Percentiles rank a stretch among this genome's conserved stretches.
These are phyloP conservation scores for Lathyrus oleraceus DNA, from an alignment of 306 rosid genomes.

Conservation along the genomic window DNA sequence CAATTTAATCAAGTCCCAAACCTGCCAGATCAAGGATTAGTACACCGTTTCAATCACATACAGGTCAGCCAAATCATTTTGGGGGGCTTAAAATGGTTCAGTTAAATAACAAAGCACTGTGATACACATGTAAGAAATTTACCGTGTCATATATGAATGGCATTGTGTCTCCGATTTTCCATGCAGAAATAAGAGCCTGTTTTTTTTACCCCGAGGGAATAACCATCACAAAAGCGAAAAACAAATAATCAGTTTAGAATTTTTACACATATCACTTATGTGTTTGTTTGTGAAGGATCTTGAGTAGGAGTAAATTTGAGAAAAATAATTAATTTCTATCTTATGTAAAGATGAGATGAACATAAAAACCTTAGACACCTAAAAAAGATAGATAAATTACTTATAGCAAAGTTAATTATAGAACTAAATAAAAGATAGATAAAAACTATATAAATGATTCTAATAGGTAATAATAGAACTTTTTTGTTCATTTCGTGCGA, in stretches of 20 bases:
- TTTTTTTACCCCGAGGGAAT: not conserved
- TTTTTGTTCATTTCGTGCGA: no score
- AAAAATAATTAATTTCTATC: slow-evolving; percentile 18
- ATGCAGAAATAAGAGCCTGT: slow-evolving; percentile 86
- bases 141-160: slow-evolving; percentile 98
- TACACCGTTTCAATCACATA: slow-evolving; percentile 2
- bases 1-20: slow-evolving; percentile 88
- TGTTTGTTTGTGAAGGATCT: not conserved
- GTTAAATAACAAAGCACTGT: slow-evolving; percentile 30
- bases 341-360: not conserved
- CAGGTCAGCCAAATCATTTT: slow-evolving; percentile 27
- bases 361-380: not conserved
- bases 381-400: no score
- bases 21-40: slow-evolving; percentile 50
- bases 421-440: no score
- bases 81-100: slow-evolving; percentile 23
- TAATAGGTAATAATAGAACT: no score
- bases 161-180: slow-evolving; percentile 78
- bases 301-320: not conserved
- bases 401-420: no score
- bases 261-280: not conserved
- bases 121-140: slow-evolving; percentile 28
- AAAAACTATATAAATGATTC: no score
- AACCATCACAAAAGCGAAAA: slow-evolving; percentile 13
- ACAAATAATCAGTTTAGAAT: slow-evolving; percentile 31